Percentiles rank a stretch among this genome's conserved stretches.
Evolutionary conservation across 441 rosid species (phyloP).

Genomic region (Biscutella auriculata): DNA sequence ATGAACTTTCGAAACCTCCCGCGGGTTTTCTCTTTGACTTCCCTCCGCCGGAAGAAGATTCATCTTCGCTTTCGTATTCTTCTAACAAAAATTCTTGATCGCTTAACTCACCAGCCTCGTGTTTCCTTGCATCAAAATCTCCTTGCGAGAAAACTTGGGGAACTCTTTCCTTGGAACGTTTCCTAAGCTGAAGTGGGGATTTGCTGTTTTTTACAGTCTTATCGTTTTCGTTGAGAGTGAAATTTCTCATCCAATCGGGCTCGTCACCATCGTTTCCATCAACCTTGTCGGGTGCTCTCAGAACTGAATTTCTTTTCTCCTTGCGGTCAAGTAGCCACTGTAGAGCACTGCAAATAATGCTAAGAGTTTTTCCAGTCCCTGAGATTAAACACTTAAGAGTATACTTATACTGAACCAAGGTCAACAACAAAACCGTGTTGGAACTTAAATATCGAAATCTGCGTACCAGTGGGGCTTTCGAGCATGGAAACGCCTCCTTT

Average conservation of each 20-base stretch:
- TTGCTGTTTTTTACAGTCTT: slow-evolving; percentile 28
- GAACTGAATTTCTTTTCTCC: slow-evolving; percentile 25
- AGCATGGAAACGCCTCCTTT: slow-evolving; percentile 90
- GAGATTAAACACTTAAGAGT: not conserved
- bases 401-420: not conserved
- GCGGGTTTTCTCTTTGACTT: slow-evolving; percentile 51
- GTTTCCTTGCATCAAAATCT: slow-evolving; percentile 11
- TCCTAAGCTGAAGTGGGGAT: slow-evolving; percentile 18
- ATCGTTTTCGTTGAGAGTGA: slow-evolving; percentile 25
- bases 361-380: slow-evolving; percentile 92
- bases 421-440: too few relatives aligned
- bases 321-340: slow-evolving; percentile 75
- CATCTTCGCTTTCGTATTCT: slow-evolving; percentile 73
- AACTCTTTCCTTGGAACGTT: slow-evolving; percentile 23
- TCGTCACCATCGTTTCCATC: slow-evolving; percentile 33
- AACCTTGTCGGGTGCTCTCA: slow-evolving; percentile 12
- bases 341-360: slow-evolving; percentile 74
- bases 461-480: slow-evolving; percentile 78
- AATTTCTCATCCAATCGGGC: slow-evolving; percentile 73
- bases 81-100: slow-evolving; percentile 70
- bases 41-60: slow-evolving; percentile 22
- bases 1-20: slow-evolving; percentile 32
- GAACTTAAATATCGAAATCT: not conserved
- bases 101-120: slow-evolving; percentile 20
- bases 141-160: slow-evolving; percentile 18